Evolutionary conservation across 306 rosid genomes (phyloP).

Genomic region (Calophaca sinica): DNA sequence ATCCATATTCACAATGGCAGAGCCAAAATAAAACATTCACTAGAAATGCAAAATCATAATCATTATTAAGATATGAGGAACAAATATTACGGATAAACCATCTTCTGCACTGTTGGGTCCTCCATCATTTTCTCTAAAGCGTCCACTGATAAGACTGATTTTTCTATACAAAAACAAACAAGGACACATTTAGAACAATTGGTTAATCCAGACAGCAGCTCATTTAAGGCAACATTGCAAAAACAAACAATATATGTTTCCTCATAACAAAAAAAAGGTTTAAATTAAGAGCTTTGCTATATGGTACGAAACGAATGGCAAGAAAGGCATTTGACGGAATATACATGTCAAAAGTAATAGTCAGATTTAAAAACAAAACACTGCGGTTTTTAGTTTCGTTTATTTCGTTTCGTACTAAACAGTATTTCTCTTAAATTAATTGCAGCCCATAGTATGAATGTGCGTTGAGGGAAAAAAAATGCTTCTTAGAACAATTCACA

Average conservation of each 20-base stretch:
- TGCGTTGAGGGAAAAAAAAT: conserved; percentile 4
- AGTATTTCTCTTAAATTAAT: not conserved
- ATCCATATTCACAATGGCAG: not conserved
- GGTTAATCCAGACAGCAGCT: conserved; percentile 34
- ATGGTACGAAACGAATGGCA: too few species aligned
- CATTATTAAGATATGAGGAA: conserved; percentile 40
- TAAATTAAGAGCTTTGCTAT: too few species aligned
- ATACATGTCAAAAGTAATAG: too few species aligned
- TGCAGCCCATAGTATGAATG: conserved; percentile 4
- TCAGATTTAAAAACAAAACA: too few species aligned
- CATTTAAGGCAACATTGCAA: conserved; percentile 35
- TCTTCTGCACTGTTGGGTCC: conserved; percentile 97
- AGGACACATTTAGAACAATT: conserved; percentile 41
- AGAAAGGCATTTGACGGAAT: too few species aligned
- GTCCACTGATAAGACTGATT: conserved; percentile 80
- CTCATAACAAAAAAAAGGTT: conserved; percentile 21
- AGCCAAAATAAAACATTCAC: conserved; percentile 14
- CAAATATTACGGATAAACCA: conserved; percentile 92
- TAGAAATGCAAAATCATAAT: conserved; percentile 38
- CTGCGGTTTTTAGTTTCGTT: too few species aligned
- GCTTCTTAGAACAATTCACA: conserved; percentile 27
- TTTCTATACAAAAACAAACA: conserved; percentile 59
- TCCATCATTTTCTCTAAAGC: conserved; percentile 99
- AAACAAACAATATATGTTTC: conserved; percentile 23
- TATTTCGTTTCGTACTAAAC: too few species aligned